phyloP scores from a whole-genome alignment of 257 asterid species.

The Primulina huaijiensis region DNA sequence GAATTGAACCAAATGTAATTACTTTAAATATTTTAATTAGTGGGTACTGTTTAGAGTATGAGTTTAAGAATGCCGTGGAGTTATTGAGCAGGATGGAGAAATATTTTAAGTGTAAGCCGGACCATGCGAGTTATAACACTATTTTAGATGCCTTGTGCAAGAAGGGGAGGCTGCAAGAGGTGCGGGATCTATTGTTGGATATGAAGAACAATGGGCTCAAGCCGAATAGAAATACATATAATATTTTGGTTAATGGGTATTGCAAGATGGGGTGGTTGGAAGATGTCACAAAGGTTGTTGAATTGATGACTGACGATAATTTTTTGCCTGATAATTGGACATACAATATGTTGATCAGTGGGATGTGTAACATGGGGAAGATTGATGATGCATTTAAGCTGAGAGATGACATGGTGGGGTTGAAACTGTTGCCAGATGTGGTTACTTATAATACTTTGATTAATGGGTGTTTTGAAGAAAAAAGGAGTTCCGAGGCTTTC shows the following conservation, averaged over 20 bases:
- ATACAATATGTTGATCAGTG: constrained; percentile 65
- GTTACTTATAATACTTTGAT: constrained; percentile 77
- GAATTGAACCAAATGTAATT: constrained; percentile 52
- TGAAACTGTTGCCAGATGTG: constrained; percentile 69
- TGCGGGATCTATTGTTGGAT: constrained; percentile 59
- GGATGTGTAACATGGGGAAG: constrained; percentile 53
- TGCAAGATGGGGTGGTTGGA: constrained; percentile 75
- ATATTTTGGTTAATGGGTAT: constrained; percentile 71
- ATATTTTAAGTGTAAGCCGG: constrained; percentile 49
- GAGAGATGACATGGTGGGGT: constrained; percentile 56
- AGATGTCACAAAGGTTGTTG: constrained; percentile 66
- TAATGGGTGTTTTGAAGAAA: constrained; percentile 56
- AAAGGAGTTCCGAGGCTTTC: constrained; percentile 44
- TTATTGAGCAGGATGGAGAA: constrained; percentile 55
- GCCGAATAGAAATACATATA: constrained; percentile 60
- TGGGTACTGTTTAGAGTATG: constrained; percentile 63
- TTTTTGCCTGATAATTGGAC: constrained; percentile 70
- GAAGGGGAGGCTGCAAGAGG: constrained; percentile 70
- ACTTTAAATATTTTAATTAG: constrained; percentile 67
- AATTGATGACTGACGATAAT: constrained; percentile 60
- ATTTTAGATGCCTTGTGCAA: constrained; percentile 54
- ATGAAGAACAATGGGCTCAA: constrained; percentile 65
- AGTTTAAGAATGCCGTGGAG: constrained; percentile 49
- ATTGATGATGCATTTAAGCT: constrained; percentile 68
- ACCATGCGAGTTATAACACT: constrained; percentile 71